Base-by-base conservation (phyloP, 805 yeast genomes). In the Metschnikowia peoriensis region DNA sequence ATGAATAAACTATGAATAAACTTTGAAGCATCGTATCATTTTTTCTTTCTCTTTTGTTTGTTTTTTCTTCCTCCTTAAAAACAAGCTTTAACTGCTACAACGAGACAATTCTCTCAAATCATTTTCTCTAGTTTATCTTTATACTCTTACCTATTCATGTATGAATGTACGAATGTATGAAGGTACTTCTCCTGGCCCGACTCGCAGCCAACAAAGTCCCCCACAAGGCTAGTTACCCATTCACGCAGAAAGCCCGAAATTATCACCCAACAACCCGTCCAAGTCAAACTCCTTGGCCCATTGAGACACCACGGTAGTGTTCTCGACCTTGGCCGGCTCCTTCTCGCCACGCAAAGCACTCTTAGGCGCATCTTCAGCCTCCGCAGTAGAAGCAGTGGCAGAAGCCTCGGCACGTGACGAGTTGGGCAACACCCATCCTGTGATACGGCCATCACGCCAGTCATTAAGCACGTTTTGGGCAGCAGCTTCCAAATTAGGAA, bases 281-380 rank as follows among this genome's bases (percentile, higher is more conserved):
- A 94, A 77, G 70, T 91, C 97, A 67, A 94, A 92, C 72, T 92
- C 99, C 69, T 89, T 81, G 17, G 97, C 85, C 97, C 98, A 94
- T 61, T 83, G 80, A 14, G 79, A 72, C n/a, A 94, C 99, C 63
- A 94, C 81, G 11, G 89, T 84, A 37, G 93, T 87, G 63, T 83
- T 82, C 60, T 83, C 88, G 52, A 76, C 78, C 55, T 77, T 78
- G 37, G 76, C 73, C 8, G 76, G 82, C 64, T 74, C 72, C 56
- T 71, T 66, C 52, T 75, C 72, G 54, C 80, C 71, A 64, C 77
- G 61, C 56, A 71, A 59, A 34, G 75, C 65, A 58, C 77, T 65
- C 66, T 72, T 63, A 57, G 77, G 62, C 49, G 66, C 70, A 63
- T 67, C 46, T 54, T 60, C 64, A 55, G 59, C 65, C 15, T 60